phyloP scores from a whole-genome alignment of 2,329 filamentous ascomycete genomes.

The Fulvia fulva region DNA sequence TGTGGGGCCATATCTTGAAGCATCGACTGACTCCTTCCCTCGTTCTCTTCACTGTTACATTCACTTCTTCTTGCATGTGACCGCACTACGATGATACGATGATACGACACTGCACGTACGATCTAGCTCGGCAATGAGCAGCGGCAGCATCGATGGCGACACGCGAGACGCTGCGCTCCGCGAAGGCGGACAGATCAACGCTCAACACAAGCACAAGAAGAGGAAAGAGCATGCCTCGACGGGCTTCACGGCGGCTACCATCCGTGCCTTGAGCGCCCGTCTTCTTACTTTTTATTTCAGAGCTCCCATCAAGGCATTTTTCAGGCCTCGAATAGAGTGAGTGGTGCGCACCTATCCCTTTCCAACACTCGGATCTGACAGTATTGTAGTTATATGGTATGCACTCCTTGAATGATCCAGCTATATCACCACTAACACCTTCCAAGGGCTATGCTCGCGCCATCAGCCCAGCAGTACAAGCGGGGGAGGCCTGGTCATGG shows the following conservation, averaged over 20 bases:
- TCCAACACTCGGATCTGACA: conserved; percentile 10
- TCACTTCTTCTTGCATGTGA: background rate
- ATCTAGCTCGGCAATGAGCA: conserved; percentile 14
- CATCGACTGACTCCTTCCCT: background rate
- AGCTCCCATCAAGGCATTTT: conserved; percentile 87
- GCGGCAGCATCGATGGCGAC: conserved; percentile 13
- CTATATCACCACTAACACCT: background rate
- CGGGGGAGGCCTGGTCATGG: conserved; percentile 54
- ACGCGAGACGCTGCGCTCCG: conserved; percentile 13
- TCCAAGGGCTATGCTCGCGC: conserved; percentile 58
- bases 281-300: conserved; percentile 87
- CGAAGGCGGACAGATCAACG: conserved; percentile 5
- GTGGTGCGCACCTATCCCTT: conserved; percentile 27
- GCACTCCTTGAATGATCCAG: background rate
- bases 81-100: background rate
- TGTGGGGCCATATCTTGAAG: background rate
- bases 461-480: conserved; percentile 54
- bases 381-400: conserved; percentile 48
- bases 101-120: background rate
- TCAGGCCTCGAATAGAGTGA: conserved; percentile 85
- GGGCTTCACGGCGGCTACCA: conserved; percentile 79
- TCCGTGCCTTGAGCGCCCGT: conserved; percentile 78
- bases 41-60: background rate
- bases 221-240: conserved; percentile 59
- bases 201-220: conserved; percentile 32